Base-by-base conservation (phyloP, 2,329 filamentous ascomycete genomes). In the Plectosphaerella cucumerina region DNA sequence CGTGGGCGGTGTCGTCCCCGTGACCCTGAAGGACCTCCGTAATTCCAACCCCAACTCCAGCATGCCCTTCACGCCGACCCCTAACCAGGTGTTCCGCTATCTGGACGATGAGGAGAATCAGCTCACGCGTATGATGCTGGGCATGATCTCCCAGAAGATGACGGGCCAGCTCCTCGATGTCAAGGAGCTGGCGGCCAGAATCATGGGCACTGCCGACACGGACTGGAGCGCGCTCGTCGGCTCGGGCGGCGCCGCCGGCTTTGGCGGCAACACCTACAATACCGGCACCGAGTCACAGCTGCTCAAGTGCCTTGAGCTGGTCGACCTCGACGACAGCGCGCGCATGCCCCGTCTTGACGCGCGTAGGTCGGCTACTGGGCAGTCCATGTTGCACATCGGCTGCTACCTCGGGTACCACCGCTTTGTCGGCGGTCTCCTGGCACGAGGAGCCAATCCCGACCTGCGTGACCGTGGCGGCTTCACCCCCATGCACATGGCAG, bases 351-450 rank as follows among this genome's bases (percentile, higher is more conserved):
- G 79, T 22, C 81, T 89, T 55, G 88, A 94, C 62, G 71, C 86
- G 47, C 79, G 78, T 58, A 70, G 72, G 56, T 70, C 80, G 1
- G 18, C 37, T 11, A 88, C 83, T 12, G 89, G 89, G 1, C 88
- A 93, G 62, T 90, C 87, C 1, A 86, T 95, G 78, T 78, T 95
- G 54, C 89, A 94, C 61, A 74, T 92, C 55, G 89, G 88, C 2
- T 89, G 85, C 58, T 87, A 87, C 9, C 71, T 92, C 12, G 89
- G 89, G 6, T 80, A 90, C 58, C 81, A 85, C 56, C 81, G 87
- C 44, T 86, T 95, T 56, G 88, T 88, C 47, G 87, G 87, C 12
- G 89, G 85, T 26, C 76, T 95, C 22, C 73, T 95, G 18, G 87
- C 85, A 10, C 81, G 89, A 56, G 88, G 89, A n/a, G 89, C 89